These are phyloP conservation scores for Beauveria caledonica DNA, from an alignment of 2,329 filamentous ascomycete species.

Conservation along the genomic window DNA sequence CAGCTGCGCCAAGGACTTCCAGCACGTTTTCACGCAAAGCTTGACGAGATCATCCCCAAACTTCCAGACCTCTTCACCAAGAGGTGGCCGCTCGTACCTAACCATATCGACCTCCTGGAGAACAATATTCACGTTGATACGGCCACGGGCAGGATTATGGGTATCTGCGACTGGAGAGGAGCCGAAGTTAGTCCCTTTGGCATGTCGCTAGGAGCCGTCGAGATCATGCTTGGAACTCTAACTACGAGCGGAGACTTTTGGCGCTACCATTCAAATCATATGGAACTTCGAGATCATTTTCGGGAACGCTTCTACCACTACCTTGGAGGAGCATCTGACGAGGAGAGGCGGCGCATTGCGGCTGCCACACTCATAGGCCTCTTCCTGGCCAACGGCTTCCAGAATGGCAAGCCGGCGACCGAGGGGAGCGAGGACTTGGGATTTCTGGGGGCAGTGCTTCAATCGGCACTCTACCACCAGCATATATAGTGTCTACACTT, in stretches of 20 bases:
- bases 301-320: background rate
- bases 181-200: slow-evolving; percentile 21
- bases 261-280: background rate
- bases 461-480: too few species aligned
- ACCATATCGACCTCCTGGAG: slow-evolving; percentile 21
- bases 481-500: too few species aligned
- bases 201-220: slow-evolving; percentile 19
- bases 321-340: background rate
- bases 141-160: slow-evolving; percentile 19
- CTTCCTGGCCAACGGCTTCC: background rate
- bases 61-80: slow-evolving; percentile 16
- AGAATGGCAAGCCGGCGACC: background rate
- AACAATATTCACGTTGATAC: slow-evolving; percentile 23
- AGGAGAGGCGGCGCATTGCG: background rate
- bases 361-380: background rate
- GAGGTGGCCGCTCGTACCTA: slow-evolving; percentile 17
- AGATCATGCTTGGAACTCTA: slow-evolving; percentile 14
- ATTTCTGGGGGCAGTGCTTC: too few species aligned
- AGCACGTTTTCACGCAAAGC: slow-evolving; percentile 9
- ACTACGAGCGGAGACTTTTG: background rate
- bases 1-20: slow-evolving; percentile 13
- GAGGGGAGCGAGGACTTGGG: too few species aligned
- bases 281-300: background rate
- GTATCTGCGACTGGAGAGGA: slow-evolving; percentile 23
- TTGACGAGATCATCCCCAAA: slow-evolving; percentile 11